Conservation (phyloP, 768 basidiomycete species). For the Sarcodon aspratus region DNA sequence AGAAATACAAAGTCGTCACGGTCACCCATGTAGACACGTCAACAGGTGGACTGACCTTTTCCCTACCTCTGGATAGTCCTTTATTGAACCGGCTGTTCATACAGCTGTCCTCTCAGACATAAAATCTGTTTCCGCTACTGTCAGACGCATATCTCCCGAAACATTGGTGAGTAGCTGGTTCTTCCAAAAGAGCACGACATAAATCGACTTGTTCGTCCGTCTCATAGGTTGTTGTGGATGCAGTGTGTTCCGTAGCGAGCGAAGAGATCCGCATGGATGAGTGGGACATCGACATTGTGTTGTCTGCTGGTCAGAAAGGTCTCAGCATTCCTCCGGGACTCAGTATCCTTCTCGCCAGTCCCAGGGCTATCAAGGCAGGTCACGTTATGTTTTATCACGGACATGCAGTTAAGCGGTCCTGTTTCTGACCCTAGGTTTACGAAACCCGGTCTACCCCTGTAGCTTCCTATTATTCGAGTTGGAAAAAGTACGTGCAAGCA, state of each 20-base stretch:
- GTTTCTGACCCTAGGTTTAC: constrained; percentile 31
- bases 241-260: constrained; percentile 93
- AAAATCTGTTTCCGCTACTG: constrained; percentile 60
- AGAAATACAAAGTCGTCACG: constrained; percentile 82
- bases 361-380: constrained; percentile 58
- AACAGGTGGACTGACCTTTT: constrained; percentile 31
- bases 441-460: constrained; percentile 53
- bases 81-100: neutral
- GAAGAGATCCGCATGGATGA: constrained; percentile 93
- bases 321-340: constrained; percentile 90
- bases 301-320: constrained; percentile 86
- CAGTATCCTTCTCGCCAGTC: constrained; percentile 74
- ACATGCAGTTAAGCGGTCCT: constrained; percentile 3
- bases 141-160: constrained; percentile 69
- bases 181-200: constrained; percentile 2
- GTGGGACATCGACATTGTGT: constrained; percentile 86
- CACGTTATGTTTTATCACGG: constrained; percentile 1
- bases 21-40: constrained; percentile 96
- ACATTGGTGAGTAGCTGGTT: constrained; percentile 45
- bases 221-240: constrained; percentile 66
- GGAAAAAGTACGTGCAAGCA: constrained; percentile 53
- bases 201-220: neutral
- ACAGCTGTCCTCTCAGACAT: constrained; percentile 79
- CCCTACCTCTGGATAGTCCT: constrained; percentile 6
- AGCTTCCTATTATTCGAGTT: constrained; percentile 77